Evolutionary conservation across 768 basidiomycete genomes (phyloP), one percentile per base, ranked within the genome.

Genomic region (Kwoniella newhampshirensis): DNA sequence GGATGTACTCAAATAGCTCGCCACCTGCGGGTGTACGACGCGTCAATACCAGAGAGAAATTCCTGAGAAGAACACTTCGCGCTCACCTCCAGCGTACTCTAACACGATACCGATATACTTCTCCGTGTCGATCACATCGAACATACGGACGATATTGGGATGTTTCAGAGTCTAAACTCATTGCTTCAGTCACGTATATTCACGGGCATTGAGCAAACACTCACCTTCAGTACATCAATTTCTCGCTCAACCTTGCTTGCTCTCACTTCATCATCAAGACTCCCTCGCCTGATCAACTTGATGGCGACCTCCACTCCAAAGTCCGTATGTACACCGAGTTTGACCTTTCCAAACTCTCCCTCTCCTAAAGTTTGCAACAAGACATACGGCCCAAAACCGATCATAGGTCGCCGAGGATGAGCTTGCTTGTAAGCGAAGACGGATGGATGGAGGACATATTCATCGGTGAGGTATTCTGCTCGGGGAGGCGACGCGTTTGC

Each of bases 31-130:
- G 8, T n/a, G n/a, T n/a, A 32, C 17, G 35, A 21, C 18, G n/a
- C 36, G 21, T 25, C 39, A 53, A 25, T 21, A 28, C 25, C 44
- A 12, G 18, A 49, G 47, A 17, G n/a, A n/a, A n/a, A n/a, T n/a
- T n/a, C n/a, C 11, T 55, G 53, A 37, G 51, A 18, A n/a, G 8
- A 28, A 25, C 21, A 18, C 32, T 39, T 15, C 21, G 9, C 0
- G 60, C 77, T 60, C 42, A 79, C 96, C 96, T 0, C 91, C 92
- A 32, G 96, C 96, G 70, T 94, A 98, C 76, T 98, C 96, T 60
- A 99, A 85, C 66, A 99, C 94, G 73, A 99, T 99, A 35, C 96
- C 96, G 68, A 99, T 98, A 79, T 98, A 98, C 78, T 96, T 97
- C 81, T 98, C 96, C 1, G 96, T 98, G 77, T 98, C 93, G 65